phyloP scores from a whole-genome alignment of 306 rosid genomes.

The Casuarina glauca region DNA sequence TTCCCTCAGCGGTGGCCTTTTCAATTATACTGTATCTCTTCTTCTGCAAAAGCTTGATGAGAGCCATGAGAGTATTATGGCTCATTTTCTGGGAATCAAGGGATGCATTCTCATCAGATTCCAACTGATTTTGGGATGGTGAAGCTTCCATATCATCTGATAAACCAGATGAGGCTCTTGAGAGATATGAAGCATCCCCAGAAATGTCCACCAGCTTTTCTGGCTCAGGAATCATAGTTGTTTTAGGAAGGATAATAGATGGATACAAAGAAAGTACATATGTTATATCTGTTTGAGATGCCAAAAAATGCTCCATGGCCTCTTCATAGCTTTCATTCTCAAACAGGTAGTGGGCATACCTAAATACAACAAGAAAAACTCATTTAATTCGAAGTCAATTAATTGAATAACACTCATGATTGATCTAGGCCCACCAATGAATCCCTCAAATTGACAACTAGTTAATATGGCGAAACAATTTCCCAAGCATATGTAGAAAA shows the following conservation, averaged over 20 bases:
- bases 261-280: conserved; percentile 88
- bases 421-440: conserved; percentile 7
- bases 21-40: conserved; percentile 75
- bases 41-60: conserved; percentile 87
- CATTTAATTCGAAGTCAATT: conserved; percentile 16
- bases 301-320: conserved; percentile 95
- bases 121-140: conserved; percentile 43
- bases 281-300: conserved; percentile 84
- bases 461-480: neutral
- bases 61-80: conserved; percentile 98
- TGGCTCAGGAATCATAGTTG: conserved; percentile 61
- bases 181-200: conserved; percentile 62
- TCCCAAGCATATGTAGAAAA: neutral
- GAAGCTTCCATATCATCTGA: conserved; percentile 85
- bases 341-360: conserved; percentile 94
- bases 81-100: conserved; percentile 83
- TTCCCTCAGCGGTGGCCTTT: conserved; percentile 97
- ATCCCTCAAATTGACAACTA: neutral
- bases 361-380: conserved; percentile 39
- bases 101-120: conserved; percentile 63
- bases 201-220: conserved; percentile 69
- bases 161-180: conserved; percentile 76
- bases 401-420: conserved; percentile 4
- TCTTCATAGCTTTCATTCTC: conserved; percentile 95
- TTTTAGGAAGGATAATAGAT: conserved; percentile 80